These are phyloP conservation scores for Lachancea sp. DNA, from an alignment of 805 yeast species.

Conservation along the genomic window DNA sequence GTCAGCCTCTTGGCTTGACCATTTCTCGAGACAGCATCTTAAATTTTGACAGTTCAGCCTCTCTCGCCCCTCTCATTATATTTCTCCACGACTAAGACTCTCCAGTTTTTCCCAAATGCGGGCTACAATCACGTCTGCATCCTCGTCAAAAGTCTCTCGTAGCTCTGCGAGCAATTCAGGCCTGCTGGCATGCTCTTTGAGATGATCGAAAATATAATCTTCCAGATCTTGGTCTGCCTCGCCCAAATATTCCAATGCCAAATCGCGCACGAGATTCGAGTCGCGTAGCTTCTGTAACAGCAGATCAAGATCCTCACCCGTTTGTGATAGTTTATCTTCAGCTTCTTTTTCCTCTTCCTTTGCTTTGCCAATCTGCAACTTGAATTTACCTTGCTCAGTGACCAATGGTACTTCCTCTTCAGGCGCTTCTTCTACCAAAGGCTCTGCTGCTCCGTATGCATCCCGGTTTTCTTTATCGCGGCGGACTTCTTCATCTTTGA, in stretches of 20 bases:
- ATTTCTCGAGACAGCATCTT: too few species aligned
- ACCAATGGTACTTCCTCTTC: not conserved
- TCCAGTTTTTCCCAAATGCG: conserved; percentile 23
- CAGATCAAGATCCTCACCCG: conserved; percentile 12
- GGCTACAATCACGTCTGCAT: conserved; percentile 23
- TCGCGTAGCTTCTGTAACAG: conserved; percentile 15
- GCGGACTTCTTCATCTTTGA: conserved; percentile 19
- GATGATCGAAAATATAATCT: conserved; percentile 28
- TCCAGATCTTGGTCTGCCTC: conserved; percentile 30
- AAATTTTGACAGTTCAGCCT: too few species aligned
- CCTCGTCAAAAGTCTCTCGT: conserved; percentile 31
- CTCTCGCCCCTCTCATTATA: not conserved
- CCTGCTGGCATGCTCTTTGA: conserved; percentile 21
- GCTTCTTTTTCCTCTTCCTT: conserved; percentile 2
- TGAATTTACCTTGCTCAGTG: conserved; percentile 17
- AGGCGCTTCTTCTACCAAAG: not conserved
- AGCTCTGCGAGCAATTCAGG: conserved; percentile 22
- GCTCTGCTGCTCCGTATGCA: not conserved
- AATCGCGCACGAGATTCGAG: conserved; percentile 24
- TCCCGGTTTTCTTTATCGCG: conserved; percentile 8
- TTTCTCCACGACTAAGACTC: not conserved
- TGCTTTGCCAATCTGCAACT: conserved; percentile 22
- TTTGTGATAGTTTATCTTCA: not conserved
- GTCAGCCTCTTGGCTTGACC: too few species aligned
- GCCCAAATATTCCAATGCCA: conserved; percentile 30